These are phyloP conservation scores for Phoma sp. DNA, from an alignment of 2,329 filamentous ascomycete species.

Conservation along the genomic window DNA sequence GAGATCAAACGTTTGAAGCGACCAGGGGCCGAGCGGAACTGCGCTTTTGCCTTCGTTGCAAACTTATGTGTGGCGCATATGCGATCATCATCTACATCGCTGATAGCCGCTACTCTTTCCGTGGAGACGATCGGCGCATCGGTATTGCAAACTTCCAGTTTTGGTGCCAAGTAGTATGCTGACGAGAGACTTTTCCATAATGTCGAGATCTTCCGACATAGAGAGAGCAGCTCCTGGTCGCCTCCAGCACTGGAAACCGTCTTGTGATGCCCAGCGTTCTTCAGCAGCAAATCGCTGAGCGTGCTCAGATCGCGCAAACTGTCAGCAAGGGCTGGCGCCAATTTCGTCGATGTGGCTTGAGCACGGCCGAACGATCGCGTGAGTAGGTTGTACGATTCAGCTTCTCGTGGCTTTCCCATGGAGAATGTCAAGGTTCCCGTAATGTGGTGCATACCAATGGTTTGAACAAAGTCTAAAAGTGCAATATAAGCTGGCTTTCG, in stretches of 20 bases:
- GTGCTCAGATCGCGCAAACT: slow-evolving; percentile 35
- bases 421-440: slow-evolving; percentile 43
- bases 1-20: slow-evolving; percentile 55
- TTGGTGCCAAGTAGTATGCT: background rate
- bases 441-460: slow-evolving; percentile 41
- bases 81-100: slow-evolving; percentile 45
- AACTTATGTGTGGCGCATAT: slow-evolving; percentile 43
- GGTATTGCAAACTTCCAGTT: background rate
- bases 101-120: slow-evolving; percentile 27
- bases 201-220: slow-evolving; percentile 43
- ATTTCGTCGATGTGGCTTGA: slow-evolving; percentile 8
- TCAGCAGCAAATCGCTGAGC: slow-evolving; percentile 31
- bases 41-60: slow-evolving; percentile 8
- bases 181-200: slow-evolving; percentile 28
- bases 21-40: slow-evolving; percentile 33
- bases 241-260: slow-evolving; percentile 29
- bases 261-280: slow-evolving; percentile 22
- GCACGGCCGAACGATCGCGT: slow-evolving; percentile 38
- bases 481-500: slow-evolving; percentile 47
- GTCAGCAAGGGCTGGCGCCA: slow-evolving; percentile 29
- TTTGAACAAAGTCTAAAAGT: slow-evolving; percentile 50
- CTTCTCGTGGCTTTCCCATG: slow-evolving; percentile 42
- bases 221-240: slow-evolving; percentile 38
- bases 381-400: slow-evolving; percentile 46
- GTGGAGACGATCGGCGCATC: background rate